A percentile compares a stretch with the other conserved stretches of the same genome.
Conservation (phyloP, 1,284 basidiomycete species). For the Sporisorium exsertum region DNA sequence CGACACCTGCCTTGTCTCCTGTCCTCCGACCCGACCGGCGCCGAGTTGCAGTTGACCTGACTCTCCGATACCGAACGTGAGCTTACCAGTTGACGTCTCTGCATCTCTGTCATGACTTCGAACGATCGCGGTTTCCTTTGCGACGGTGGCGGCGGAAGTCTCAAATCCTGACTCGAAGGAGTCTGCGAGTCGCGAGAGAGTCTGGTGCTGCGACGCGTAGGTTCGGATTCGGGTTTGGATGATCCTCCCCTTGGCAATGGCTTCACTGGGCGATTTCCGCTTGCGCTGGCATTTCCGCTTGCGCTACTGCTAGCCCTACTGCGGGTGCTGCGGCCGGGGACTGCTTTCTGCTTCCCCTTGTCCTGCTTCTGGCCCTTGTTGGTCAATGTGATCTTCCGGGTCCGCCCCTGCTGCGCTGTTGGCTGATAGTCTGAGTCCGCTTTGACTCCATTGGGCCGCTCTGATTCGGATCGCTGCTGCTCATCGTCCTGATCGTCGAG, state of each 20-base stretch:
- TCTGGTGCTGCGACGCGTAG: slow-evolving; percentile 26
- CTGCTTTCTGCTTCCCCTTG: slow-evolving; percentile 13
- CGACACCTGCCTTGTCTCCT: neutral
- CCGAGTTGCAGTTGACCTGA: neutral
- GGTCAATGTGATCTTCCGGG: neutral
- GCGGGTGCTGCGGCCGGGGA: neutral
- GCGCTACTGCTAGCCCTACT: slow-evolving; percentile 2
- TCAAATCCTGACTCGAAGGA: slow-evolving; percentile 11
- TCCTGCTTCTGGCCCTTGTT: neutral
- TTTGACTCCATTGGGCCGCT: neutral
- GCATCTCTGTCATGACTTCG: neutral
- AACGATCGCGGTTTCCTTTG: slow-evolving; percentile 3
- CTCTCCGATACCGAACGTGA: slow-evolving; percentile 4
- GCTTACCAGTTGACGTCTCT: slow-evolving; percentile 21
- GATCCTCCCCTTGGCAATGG: neutral
- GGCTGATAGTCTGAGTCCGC: neutral
- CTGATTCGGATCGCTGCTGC: slow-evolving; percentile 3
- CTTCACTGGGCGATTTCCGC: neutral
- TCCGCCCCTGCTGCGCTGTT: neutral
- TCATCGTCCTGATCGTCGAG: neutral
- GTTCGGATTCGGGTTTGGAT: neutral
- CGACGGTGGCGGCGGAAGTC: neutral
- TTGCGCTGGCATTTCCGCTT: neutral
- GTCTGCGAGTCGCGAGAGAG: slow-evolving; percentile 18
- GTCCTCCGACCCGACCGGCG: neutral